Conservation (phyloP, 768 basidiomycete genomes). For the Rickenella mellea region DNA sequence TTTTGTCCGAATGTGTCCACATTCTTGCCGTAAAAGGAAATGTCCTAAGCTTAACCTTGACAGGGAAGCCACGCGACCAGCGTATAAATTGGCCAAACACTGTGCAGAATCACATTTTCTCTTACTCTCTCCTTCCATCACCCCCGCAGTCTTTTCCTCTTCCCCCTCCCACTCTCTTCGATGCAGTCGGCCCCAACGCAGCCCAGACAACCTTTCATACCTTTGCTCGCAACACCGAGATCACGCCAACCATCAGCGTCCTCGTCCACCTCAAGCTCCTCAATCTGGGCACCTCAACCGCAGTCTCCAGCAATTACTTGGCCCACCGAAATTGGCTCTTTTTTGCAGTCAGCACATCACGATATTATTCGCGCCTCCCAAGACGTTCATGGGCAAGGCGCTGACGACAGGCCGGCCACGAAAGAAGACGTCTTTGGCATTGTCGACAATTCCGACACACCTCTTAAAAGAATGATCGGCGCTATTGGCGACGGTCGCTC, state of each 20-base stretch:
- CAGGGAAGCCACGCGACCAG: too few relatives aligned
- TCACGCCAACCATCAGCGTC: neutral
- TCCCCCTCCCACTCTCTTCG: too few relatives aligned
- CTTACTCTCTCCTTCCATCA: neutral
- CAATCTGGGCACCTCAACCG: conserved; percentile 81
- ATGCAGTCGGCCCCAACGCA: too few relatives aligned
- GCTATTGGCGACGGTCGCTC: conserved; percentile 76
- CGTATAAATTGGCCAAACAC: neutral
- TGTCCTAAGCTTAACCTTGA: too few relatives aligned
- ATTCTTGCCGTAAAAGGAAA: too few relatives aligned
- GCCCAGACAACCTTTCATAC: neutral
- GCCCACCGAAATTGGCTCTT: conserved; percentile 54
- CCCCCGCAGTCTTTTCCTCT: neutral
- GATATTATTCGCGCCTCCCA: conserved; percentile 16
- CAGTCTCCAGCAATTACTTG: conserved; percentile 58
- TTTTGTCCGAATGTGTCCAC: too few relatives aligned
- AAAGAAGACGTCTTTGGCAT: conserved; percentile 64
- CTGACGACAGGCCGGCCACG: neutral
- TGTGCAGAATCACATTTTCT: neutral
- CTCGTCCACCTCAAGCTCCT: conserved; percentile 17
- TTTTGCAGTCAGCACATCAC: conserved; percentile 19
- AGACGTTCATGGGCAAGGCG: conserved; percentile 24
- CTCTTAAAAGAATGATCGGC: conserved; percentile 45
- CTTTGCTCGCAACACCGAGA: neutral
- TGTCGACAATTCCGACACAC: conserved; percentile 23